Base-by-base conservation (phyloP, 2,329 filamentous ascomycete genomes). In the Microthyrium microscopicum region DNA sequence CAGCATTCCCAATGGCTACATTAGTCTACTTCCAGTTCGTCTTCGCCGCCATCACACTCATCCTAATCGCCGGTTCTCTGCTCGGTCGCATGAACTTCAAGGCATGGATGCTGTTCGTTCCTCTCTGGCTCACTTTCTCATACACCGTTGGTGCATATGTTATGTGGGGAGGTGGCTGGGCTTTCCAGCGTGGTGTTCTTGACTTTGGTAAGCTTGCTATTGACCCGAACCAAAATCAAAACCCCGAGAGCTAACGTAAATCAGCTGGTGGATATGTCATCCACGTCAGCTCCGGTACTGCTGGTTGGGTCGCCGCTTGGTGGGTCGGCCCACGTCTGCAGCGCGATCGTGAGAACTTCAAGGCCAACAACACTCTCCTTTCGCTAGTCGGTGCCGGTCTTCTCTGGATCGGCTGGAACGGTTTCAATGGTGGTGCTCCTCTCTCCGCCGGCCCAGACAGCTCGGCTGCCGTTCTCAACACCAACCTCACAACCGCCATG, bases 21-120 rank as follows among this genome's bases (percentile, higher is more conserved):
- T 65, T 66, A 62, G 49, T 65, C 0, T 66, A 66, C 45, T 66
- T 66, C 48, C 62, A 66, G 41, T 66, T 65, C 41, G 61, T 64
- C 29, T 66, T 66, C 45, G 62, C 61, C 0, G 61, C 61, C 28
- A 65, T 65, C 40, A 66, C 62, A 0, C 41, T 65, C 2, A 52
- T 63, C 33, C 58, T 66, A 27, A 45, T 58, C 34, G 62, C 60
- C 0, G 62, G 62, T 4, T 53, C 58, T 4, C 57, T 56, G 22
- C 52, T 66, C 2, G 57, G 60, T 17, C 52, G 62, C 26, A 64
- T 65, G 58, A 64, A 59, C 42, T 64, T 66, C 42, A 45, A 50
- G 7, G 62, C 62, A 20, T 66, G 62, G 62, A 63, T 64, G 57
- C 40, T 63, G n/a, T 66, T 63, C 41, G 61, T 64, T 17, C 62